A percentile compares a stretch with the other conserved stretches of the same genome.
Conservation (phyloP, 1,284 basidiomycete species). For the Phlebopus sp. region DNA sequence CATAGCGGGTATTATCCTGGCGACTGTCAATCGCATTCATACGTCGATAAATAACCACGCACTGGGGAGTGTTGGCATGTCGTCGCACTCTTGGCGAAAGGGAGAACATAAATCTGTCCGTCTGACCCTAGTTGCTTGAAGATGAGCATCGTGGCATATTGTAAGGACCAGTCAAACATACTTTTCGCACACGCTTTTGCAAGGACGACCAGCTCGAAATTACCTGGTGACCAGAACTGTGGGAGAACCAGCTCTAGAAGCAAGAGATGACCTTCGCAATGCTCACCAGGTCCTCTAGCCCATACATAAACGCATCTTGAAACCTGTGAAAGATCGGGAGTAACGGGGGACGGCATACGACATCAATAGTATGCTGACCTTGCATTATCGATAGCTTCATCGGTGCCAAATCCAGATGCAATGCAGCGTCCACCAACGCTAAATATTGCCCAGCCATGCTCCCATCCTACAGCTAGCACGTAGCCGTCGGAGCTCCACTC, state of each 20-base stretch:
- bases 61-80: slow-evolving; percentile 91
- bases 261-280: background rate
- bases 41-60: slow-evolving; percentile 18
- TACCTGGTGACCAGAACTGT: slow-evolving; percentile 90
- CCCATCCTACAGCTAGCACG: slow-evolving; percentile 95
- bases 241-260: slow-evolving; percentile 7
- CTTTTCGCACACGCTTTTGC: slow-evolving; percentile 49
- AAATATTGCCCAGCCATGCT: slow-evolving; percentile 87
- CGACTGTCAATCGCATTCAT: slow-evolving; percentile 8
- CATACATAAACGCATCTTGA: slow-evolving; percentile 85
- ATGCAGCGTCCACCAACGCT: slow-evolving; percentile 88
- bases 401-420: slow-evolving; percentile 70
- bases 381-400: slow-evolving; percentile 58
- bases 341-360: background rate
- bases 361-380: slow-evolving; percentile 38
- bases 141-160: background rate
- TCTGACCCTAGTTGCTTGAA: slow-evolving; percentile 43
- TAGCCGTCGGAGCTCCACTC: slow-evolving; percentile 96
- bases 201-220: slow-evolving; percentile 81
- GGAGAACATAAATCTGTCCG: slow-evolving; percentile 79
- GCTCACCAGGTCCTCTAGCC: slow-evolving; percentile 62
- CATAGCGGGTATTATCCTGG: slow-evolving; percentile 91
- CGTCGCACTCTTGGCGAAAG: slow-evolving; percentile 94
- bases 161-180: slow-evolving; percentile 29
- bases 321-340: slow-evolving; percentile 46